Evolutionary conservation across 2,329 filamentous ascomycete species (phyloP), one percentile per base, ranked within the genome.

Genomic region (Berkeleyomyces rouxiae): DNA sequence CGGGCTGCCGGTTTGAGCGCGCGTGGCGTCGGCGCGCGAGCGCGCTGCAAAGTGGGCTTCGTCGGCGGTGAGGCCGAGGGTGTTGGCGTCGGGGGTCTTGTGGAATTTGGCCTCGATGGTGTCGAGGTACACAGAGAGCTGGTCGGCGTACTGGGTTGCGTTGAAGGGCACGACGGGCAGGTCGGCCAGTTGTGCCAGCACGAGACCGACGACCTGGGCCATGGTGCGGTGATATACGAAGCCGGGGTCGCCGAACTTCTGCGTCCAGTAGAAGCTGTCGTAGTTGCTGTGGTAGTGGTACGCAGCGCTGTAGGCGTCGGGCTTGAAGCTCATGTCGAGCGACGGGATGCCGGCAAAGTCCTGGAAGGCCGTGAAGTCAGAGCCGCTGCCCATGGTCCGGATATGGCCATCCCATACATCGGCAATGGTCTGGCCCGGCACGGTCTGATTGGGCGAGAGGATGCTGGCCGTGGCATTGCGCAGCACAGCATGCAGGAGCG

Each of bases 271-370:
- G 72, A 90, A 93, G 69, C 84, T 89, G 71, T 95, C 90, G 72
- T 95, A 95, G 76, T 96, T 95, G 71, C 85, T 86, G 74, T 96
- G 90, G 72, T 96, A 96, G 69, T 89, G 86, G 70, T 90, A 89
- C 2, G 88, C 78, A 0, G 84, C 75, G 51, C 79, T 77, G 1
- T 73, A 70, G 0, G 67, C 64, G 33, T 72, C 72, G 6, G 67
- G 70, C 13, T 71, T 71, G 69, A 87, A 88, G 36, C 80, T 79
- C 59, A 88, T 77, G 68, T 88, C 82, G 11, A 87, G 70, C 66
- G 79, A 82, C 6, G 86, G 79, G 47, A 89, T 76, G 53, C 86
- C 86, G 0, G 83, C 84, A 67, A 79, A 84, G 70, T 89, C 85
- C 68, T 88, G 83, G 75, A 89, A 89, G 31, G 85, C 85, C 3